phyloP scores from a whole-genome alignment of 2,329 filamentous ascomycete species.

The Leptographium procerum region DNA sequence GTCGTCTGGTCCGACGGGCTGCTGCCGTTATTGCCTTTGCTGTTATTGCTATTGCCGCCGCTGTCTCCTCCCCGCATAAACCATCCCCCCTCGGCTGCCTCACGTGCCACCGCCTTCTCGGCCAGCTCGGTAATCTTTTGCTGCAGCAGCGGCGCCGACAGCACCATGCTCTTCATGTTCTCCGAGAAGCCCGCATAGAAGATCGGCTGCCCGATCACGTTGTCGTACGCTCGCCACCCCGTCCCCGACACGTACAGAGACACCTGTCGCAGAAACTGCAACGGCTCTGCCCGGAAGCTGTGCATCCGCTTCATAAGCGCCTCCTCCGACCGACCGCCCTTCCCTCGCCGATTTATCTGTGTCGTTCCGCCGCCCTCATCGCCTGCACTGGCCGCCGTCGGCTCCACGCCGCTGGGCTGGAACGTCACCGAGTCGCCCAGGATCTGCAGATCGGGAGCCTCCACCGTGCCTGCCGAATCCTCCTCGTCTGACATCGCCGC shows the following conservation, averaged over 20 bases:
- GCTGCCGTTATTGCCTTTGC: too few species aligned
- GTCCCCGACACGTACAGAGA: constrained; percentile 85
- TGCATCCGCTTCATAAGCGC: constrained; percentile 73
- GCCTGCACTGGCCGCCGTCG: constrained; percentile 15
- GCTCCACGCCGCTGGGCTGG: constrained; percentile 57
- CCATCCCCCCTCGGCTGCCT: constrained; percentile 61
- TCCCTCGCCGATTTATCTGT: background rate
- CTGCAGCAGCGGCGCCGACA: constrained; percentile 65
- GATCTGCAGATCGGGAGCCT: constrained; percentile 67
- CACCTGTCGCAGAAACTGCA: constrained; percentile 83
- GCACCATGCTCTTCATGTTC: constrained; percentile 69
- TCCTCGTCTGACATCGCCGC: constrained; percentile 16
- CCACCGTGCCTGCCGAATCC: constrained; percentile 31
- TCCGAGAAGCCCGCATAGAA: constrained; percentile 91
- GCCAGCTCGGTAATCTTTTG: constrained; percentile 67
- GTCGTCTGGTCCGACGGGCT: too few species aligned
- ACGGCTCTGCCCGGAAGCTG: constrained; percentile 63
- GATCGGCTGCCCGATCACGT: constrained; percentile 79
- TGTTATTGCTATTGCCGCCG: background rate
- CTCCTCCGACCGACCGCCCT: constrained; percentile 40
- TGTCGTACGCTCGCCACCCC: constrained; percentile 91
- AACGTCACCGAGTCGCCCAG: constrained; percentile 63
- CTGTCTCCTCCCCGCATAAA: constrained; percentile 40
- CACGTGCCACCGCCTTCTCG: constrained; percentile 58
- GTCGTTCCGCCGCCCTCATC: constrained; percentile 14